Evolutionary conservation across 768 basidiomycete species (phyloP), one percentile per base, ranked within the genome.

Genomic region (Lentinus tigrinus): DNA sequence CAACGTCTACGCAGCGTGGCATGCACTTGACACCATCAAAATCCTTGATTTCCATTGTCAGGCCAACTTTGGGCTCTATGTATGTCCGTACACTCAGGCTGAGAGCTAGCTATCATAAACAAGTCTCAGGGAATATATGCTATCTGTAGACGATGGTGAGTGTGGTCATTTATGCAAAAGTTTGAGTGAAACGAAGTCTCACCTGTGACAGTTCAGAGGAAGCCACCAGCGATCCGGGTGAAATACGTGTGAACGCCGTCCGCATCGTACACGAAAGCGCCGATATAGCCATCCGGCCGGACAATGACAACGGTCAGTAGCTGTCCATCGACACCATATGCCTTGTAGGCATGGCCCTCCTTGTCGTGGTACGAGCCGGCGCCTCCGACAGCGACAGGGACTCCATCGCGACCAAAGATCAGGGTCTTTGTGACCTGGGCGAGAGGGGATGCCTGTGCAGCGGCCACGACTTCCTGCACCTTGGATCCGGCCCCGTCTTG

Each of bases 211-310:
- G 6, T 31, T 7, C 31, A 11, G 7, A 31, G n/a, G n/a, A 31
- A 31, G 6, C 31, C 31, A 31, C 31, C 11, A 6, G 31, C 11
- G 3, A 57, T 52, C 21, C 23, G 39, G 2, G 56, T 42, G 11
- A 52, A 52, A 24, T 57, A 52, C 23, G 14, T 28, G 16, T 47
- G 42, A 11, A 57, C 31, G 6, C 36, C 48, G 5, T 42, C 43
- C 21, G 24, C 9, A 9, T 26, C 43, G 13, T 24, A 24, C 8
- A 58, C 57, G 47, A 54, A 49, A 5, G 56, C 57, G 5, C 63
- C 63, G 27, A 64, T 44, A 36, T 58, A 48, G 3, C 49, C 60
- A 47, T 64, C 63, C 14, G 63, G 63, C 27, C 63, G 38, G 21
- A 64, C 57, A 3, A 53, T 47, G 7, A 57, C 47, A 4, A 62